Evolutionary conservation across 2,329 filamentous ascomycete genomes (phyloP).

Genomic region (Chrysosporium queenslandicum): DNA sequence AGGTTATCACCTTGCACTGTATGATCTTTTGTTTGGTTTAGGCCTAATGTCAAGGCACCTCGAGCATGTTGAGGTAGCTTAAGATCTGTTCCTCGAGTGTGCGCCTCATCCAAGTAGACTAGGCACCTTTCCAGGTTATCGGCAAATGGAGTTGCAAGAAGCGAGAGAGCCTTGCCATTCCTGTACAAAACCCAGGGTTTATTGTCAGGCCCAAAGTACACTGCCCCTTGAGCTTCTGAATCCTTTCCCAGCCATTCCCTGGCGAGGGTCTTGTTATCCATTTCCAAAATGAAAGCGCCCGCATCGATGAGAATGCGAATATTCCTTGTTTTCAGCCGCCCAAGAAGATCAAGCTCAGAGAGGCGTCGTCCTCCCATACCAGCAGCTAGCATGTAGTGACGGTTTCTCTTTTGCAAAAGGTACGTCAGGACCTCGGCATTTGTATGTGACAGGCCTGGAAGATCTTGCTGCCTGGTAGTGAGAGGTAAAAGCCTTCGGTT

Average conservation of each 20-base stretch:
- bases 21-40: constrained; percentile 51
- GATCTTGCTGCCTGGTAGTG: constrained; percentile 53
- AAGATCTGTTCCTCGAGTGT: constrained; percentile 53
- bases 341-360: constrained; percentile 40
- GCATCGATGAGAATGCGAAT: constrained; percentile 54
- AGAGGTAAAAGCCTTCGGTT: constrained; percentile 50
- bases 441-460: constrained; percentile 47
- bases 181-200: constrained; percentile 37
- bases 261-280: constrained; percentile 45
- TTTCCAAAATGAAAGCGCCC: constrained; percentile 55
- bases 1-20: constrained; percentile 47
- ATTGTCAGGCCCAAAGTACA: constrained; percentile 46
- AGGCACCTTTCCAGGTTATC: constrained; percentile 45
- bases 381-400: constrained; percentile 36
- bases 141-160: constrained; percentile 47
- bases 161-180: constrained; percentile 32
- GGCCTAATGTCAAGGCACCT: constrained; percentile 48
- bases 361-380: constrained; percentile 28
- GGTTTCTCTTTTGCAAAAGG: constrained; percentile 45
- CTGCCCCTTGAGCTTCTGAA: constrained; percentile 37
- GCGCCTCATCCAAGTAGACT: constrained; percentile 52
- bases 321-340: constrained; percentile 24
- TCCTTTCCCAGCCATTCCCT: constrained; percentile 44
- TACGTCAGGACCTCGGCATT: constrained; percentile 55
- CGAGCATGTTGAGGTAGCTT: constrained; percentile 41